These are phyloP conservation scores for Leccinum angustisporum DNA, from an alignment of 1,284 basidiomycete species.

Conservation along the genomic window DNA sequence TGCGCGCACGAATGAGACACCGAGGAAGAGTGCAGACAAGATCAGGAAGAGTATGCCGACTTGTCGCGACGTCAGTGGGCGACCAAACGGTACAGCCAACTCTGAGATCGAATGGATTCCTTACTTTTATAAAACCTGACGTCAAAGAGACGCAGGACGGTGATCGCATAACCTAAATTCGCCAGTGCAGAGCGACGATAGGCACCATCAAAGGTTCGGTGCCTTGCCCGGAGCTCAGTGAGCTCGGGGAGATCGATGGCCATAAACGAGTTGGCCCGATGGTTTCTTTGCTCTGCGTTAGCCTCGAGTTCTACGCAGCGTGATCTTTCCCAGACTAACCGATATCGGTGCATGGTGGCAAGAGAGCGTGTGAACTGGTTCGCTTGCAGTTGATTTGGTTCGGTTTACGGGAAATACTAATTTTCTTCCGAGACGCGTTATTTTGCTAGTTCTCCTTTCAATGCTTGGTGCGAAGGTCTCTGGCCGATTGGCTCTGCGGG, in stretches of 20 bases:
- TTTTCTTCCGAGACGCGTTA: conserved; percentile 10
- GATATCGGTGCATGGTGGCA: conserved; percentile 25
- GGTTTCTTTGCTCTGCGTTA: conserved; percentile 44
- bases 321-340: conserved; percentile 19
- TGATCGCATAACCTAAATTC: conserved; percentile 71
- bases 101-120: conserved; percentile 22
- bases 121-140: conserved; percentile 65
- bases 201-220: conserved; percentile 80
- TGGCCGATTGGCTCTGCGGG: conserved; percentile 29
- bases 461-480: conserved; percentile 26
- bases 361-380: conserved; percentile 24
- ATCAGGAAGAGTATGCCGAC: conserved; percentile 74
- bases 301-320: not conserved
- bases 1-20: conserved; percentile 59
- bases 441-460: conserved; percentile 1
- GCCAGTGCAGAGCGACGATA: conserved; percentile 76
- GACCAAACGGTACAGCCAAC: not conserved
- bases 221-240: conserved; percentile 73
- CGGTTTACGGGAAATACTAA: conserved; percentile 2
- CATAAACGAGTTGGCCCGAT: conserved; percentile 57
- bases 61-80: conserved; percentile 26
- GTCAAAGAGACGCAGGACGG: conserved; percentile 78
- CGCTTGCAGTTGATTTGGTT: conserved; percentile 10
- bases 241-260: conserved; percentile 63
- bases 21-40: conserved; percentile 59